Percentiles rank a stretch among this genome's conserved stretches.
Evolutionary conservation across 2,329 filamentous ascomycete species (phyloP).

Genomic region (Penicillium nordicum): DNA sequence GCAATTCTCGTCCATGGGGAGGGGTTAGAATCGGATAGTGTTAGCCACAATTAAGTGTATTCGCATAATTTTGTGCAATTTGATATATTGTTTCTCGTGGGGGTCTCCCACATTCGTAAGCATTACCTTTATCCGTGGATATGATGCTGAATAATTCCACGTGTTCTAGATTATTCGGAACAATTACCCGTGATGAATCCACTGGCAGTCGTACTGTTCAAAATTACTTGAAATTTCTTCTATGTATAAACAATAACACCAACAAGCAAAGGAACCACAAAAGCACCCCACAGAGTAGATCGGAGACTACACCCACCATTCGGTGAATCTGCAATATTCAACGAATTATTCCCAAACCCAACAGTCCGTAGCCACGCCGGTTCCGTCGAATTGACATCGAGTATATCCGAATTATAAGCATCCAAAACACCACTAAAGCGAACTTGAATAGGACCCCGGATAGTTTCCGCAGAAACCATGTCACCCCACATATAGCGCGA

Average conservation of each 20-base stretch:
- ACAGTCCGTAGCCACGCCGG: conserved; percentile 16
- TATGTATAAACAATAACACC: not conserved
- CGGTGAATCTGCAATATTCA: conserved; percentile 5
- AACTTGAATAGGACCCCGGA: not conserved
- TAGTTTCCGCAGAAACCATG: not conserved
- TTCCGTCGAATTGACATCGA: conserved; percentile 4
- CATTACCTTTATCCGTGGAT: too few species aligned
- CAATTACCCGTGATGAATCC: not conserved
- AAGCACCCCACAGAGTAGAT: not conserved
- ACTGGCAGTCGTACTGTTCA: not conserved
- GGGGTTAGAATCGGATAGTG: not conserved
- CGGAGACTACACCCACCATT: not conserved
- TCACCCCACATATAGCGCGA: too few species aligned
- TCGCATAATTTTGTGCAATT: not conserved
- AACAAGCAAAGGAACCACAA: not conserved
- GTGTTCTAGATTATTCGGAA: not conserved
- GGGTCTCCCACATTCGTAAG: too few species aligned
- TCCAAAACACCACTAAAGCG: conserved; percentile 11
- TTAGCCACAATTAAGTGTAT: not conserved
- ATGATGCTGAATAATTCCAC: not conserved
- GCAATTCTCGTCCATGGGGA: not conserved
- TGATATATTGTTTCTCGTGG: not conserved
- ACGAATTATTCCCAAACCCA: conserved; percentile 17
- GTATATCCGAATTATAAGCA: conserved; percentile 17
- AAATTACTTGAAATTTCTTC: not conserved